A percentile compares a stretch with the other conserved stretches of the same genome.
Conservation (phyloP, 1,139 yeast genomes). For the Blastobotrys buckinghamii region DNA sequence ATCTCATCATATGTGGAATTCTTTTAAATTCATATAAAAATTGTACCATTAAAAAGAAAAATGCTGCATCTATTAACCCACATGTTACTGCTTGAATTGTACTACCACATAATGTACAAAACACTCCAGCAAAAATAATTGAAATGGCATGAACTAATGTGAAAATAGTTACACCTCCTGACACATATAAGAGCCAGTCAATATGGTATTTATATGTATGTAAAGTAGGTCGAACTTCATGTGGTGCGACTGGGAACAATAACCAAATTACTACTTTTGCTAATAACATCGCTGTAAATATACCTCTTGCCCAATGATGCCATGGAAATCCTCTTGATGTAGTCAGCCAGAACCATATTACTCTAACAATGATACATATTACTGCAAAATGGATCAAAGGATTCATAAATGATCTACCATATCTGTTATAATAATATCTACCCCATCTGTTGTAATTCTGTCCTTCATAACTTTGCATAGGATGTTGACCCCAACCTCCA, state of each 20-base stretch:
- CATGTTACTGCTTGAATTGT: constrained; percentile 3
- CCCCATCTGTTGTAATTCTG: background rate
- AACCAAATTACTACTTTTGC: background rate
- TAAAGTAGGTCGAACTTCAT: background rate
- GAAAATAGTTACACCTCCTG: constrained; percentile 4
- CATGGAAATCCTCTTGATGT: constrained; percentile 1
- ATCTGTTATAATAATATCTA: background rate
- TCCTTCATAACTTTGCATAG: too few species aligned
- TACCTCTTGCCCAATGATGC: constrained; percentile 7
- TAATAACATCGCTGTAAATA: background rate
- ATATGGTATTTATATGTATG: constrained; percentile 5
- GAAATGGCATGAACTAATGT: constrained; percentile 5
- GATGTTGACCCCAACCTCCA: too few species aligned
- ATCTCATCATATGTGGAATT: background rate
- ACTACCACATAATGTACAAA: constrained; percentile 8
- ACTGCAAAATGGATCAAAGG: constrained; percentile 1
- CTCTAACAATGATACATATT: background rate
- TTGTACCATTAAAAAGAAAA: constrained; percentile 1
- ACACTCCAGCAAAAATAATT: background rate
- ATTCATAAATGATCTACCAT: background rate
- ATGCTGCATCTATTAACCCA: constrained; percentile 3
- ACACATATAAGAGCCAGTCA: background rate
- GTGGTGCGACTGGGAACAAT: constrained; percentile 2
- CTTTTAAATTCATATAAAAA: background rate
- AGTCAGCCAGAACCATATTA: constrained; percentile 1